Base-by-base conservation (phyloP, 768 basidiomycete species). In the Butyriboletus loyo region DNA sequence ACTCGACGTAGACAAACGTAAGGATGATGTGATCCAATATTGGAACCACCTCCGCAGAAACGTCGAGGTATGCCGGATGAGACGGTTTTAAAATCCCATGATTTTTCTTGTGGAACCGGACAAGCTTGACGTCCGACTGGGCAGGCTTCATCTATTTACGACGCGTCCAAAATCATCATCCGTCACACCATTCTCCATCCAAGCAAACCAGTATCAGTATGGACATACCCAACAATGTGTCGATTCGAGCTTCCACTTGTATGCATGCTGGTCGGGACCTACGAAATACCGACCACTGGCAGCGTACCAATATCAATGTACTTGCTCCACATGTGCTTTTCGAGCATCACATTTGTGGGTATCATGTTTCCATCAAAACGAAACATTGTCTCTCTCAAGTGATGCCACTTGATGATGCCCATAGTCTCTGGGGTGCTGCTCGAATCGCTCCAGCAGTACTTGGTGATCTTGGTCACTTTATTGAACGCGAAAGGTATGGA, bases 281-380 rank as follows among this genome's bases (percentile, higher is more conserved):
- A 52, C 52, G 46, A 74, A 74, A 17, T 66, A 57, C n/a, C 66
- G 69, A 25, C 63, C 62, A 27, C 73, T 73, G 32, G 8, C 8
- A 6, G 4, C 34, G 28, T 43, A n/a, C n/a, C n/a, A n/a, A n/a
- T n/a, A n/a, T 21, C 21, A 31, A 55, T 60, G 22, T 35, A 66
- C 63, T 46, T 56, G 28, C 37, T 53, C 59, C 63, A 67, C 5
- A 27, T 0, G 1, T 54, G 63, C 22, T 48, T 43, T 24, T 37
- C 43, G 13, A 66, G 43, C 60, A 63, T 58, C 52, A 0, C 28
- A 4, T 49, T 22, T 3, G 50, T 55, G 6, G 46, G 21, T 4
- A 44, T 28, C 38, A 46, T 54, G 13, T 52, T n/a, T 3, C 64
- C 66, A 17, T 60, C 30, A 28, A 66, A 57, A 6, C 25, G 52